Base-by-base conservation (phyloP, 2,329 filamentous ascomycete genomes). In the Tetracladium maxilliforme region DNA sequence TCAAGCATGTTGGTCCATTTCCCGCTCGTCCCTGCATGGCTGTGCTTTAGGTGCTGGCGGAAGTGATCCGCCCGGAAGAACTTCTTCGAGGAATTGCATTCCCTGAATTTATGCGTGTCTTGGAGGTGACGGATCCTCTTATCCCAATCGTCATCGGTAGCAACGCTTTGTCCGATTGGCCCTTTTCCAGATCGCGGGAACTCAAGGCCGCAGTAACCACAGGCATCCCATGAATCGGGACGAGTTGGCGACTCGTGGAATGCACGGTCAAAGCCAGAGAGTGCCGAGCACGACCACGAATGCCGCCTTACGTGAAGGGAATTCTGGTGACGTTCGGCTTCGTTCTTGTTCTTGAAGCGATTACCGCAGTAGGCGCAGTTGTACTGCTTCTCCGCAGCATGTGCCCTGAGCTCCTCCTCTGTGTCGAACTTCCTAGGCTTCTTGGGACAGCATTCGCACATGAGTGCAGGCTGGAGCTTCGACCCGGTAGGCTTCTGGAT, bases 1-100 rank as follows among this genome's bases (percentile, higher is more conserved):
- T 94, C 86, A 18, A 94, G 61, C 62, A 92, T 82, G 51, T 93
- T 93, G 9, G 86, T 94, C 86, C 86, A 94, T 51, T 93, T 93
- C 19, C 86, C 86, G 48, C 81, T 92, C 2, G 81, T 84, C 20
- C 86, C 86, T 16, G 78, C 80, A 51, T 93, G 86, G 47, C 82
- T 92, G 50, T 94, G 86, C 59, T 93, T 94, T 29, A 94, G 61
- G 49, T 94, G 86, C 51, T 94, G 86, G 30, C 86, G 73, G 60
- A 94, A 93, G 47, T 94, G 86, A 47, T 94, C 86, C 20, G 86
- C 86, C 16, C 86, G 70, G 56, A 77, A 94, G 49, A 94, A 94
- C 49, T 93, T 93, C 60, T 94, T 94, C 41, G 86, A 82, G n/a
- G n/a, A n/a, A 49, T 94, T 94, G 64, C 86, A 94, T 53, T 93